phyloP scores from a whole-genome alignment of 2,329 filamentous ascomycete genomes.

The Arthrobotrys musiformis region DNA sequence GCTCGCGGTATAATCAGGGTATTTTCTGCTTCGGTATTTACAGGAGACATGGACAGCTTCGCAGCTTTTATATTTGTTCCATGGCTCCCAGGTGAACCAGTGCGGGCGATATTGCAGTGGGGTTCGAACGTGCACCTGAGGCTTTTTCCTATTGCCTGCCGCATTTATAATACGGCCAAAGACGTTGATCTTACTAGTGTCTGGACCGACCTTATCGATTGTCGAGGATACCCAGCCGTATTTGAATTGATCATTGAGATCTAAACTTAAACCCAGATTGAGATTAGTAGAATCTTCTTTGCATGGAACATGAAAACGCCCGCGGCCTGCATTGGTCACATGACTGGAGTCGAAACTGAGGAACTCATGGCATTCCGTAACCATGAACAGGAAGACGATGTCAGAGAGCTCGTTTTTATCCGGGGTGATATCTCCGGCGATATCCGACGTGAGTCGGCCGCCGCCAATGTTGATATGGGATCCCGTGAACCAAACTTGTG shows the following conservation, averaged over 20 bases:
- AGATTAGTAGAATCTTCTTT: no score
- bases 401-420: constrained; percentile 47
- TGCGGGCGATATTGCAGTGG: constrained; percentile 49
- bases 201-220: constrained; percentile 28
- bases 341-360: constrained; percentile 62
- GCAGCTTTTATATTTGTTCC: constrained; percentile 23
- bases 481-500: constrained; percentile 67
- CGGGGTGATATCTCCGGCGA: constrained; percentile 60
- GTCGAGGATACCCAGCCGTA: constrained; percentile 30
- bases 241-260: background rate
- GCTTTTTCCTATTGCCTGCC: constrained; percentile 1
- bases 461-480: constrained; percentile 66
- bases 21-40: constrained; percentile 19
- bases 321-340: constrained; percentile 56
- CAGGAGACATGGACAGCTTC: constrained; percentile 40
- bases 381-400: constrained; percentile 68
- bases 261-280: background rate
- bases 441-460: constrained; percentile 65
- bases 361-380: constrained; percentile 63
- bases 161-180: constrained; percentile 8
- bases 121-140: constrained; percentile 33
- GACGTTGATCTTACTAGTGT: background rate
- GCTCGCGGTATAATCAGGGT: constrained; percentile 32
- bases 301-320: no score
- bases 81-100: constrained; percentile 43